Conservation (phyloP, 116 monocot species). For the Trichopus zeylanicus region DNA sequence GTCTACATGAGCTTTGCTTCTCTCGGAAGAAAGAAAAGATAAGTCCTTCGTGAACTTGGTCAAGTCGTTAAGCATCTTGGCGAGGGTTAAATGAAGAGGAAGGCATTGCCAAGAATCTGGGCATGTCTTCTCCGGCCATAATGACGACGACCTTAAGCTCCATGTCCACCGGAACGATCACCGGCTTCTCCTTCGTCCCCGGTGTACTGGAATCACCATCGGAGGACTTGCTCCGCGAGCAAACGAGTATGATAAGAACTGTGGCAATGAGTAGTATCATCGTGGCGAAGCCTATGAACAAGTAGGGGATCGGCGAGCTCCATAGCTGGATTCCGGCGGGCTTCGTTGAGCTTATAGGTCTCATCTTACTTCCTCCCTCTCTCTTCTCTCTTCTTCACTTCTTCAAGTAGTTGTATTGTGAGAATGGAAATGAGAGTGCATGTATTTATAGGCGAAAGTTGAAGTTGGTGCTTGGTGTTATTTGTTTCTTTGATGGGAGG, state of each 20-base stretch:
- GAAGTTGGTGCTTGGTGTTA: neutral
- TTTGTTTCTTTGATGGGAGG: too few species aligned
- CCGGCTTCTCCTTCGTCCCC: neutral
- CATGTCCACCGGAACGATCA: constrained; percentile 6
- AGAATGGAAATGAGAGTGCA: neutral
- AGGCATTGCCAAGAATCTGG: too few species aligned
- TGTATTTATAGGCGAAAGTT: constrained; percentile 3
- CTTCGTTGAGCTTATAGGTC: neutral
- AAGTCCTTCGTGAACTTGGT: too few species aligned
- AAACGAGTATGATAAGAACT: constrained; percentile 10
- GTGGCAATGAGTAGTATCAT: constrained; percentile 12
- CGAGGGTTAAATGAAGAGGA: too few species aligned
- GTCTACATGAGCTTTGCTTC: too few species aligned
- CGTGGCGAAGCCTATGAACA: constrained; percentile 7
- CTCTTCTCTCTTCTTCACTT: neutral
- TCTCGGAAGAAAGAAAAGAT: too few species aligned
- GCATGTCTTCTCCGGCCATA: too few species aligned
- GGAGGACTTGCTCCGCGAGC: constrained; percentile 11
- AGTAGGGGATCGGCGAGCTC: constrained; percentile 15
- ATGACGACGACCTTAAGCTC: too few species aligned
- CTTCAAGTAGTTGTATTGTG: neutral
- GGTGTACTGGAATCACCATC: neutral
- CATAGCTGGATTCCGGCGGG: neutral
- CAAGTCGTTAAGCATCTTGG: too few species aligned
- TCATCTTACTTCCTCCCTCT: constrained; percentile 4